Conservation (phyloP, 805 yeast genomes). For the Spathaspora sp. region DNA sequence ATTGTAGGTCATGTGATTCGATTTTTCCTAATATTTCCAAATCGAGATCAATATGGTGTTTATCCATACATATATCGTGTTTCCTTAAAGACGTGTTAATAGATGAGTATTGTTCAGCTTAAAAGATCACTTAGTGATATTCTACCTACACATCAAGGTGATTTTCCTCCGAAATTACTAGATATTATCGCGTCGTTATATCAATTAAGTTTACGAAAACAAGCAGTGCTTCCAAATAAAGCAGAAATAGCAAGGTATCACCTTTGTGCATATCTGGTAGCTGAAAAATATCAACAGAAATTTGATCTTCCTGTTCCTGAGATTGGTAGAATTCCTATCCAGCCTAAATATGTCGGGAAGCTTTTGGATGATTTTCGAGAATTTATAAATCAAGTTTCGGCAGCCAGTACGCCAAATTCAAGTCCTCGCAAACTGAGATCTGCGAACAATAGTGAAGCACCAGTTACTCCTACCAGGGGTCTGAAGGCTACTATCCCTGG, state of each 20-base stretch:
- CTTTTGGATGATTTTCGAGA: slow-evolving; percentile 45
- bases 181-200: slow-evolving; percentile 40
- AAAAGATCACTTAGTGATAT: slow-evolving; percentile 43
- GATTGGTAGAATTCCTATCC: slow-evolving; percentile 55
- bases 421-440: slow-evolving; percentile 18
- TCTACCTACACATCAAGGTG: slow-evolving; percentile 41
- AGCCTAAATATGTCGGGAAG: slow-evolving; percentile 38
- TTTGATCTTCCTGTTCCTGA: slow-evolving; percentile 49
- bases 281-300: slow-evolving; percentile 42
- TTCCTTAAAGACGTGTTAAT: not conserved
- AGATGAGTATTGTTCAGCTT: slow-evolving; percentile 14
- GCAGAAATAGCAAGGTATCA: slow-evolving; percentile 67
- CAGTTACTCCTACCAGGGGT: slow-evolving; percentile 11
- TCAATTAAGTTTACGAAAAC: slow-evolving; percentile 48
- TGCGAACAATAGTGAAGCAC: slow-evolving; percentile 13
- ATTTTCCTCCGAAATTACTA: slow-evolving; percentile 5
- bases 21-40: not conserved
- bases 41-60: not conserved
- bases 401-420: slow-evolving; percentile 15
- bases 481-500: slow-evolving; percentile 3
- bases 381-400: slow-evolving; percentile 24
- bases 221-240: slow-evolving; percentile 44
- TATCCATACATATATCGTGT: not conserved
- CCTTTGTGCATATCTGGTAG: slow-evolving; percentile 61
- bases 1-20: not conserved